Base-by-base conservation (phyloP, 208 protist genomes). In the Trypanosoma congolense region DNA sequence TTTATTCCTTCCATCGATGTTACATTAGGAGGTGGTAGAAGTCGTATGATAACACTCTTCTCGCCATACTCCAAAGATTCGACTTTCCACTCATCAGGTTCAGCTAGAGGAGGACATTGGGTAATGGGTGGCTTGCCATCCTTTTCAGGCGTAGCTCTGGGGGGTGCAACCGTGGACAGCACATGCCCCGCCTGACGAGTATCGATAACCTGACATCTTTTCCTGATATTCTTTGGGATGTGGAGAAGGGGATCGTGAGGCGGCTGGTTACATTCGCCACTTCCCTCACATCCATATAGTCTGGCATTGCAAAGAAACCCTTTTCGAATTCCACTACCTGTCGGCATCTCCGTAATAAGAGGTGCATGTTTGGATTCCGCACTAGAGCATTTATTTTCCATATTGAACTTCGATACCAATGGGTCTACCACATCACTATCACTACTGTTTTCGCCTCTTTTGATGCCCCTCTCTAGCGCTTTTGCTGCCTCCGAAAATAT, bases 171-270 rank as follows among this genome's bases (percentile, higher is more conserved):
- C 18, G 2, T 16, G 25, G 4, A 5, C 25, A 38, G 19, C 8
- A 10, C 10, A 33, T 4, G 45, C 1, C 22, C 16, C 18, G 68
- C 21, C 28, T 73, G 35, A 21, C 77, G 60, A 1, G 70, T 83
- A 56, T 93, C 83, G 31, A 93, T 68, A 41, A 93, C 75, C 45
- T 83, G 71, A 66, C 87, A 93, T 28, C 65, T 84, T 5, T 75
- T 81, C 9, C 80, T 61, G 42, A 93, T 61, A 4, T 71, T 78
- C 35, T 77, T 59, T 33, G 87, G 87, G 47, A 93, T 74, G 58
- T 93, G 87, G 10, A 57, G 56, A 14, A 93, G 60, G 4, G 73
- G 73, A 61, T 93, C 87, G 22, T 54, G 52, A 0, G 51, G n/a
- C 19, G 77, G 81, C 9, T 70, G 68, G 33, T 61, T 52, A 12